Evolutionary conservation across 495 filamentous ascomycete genomes (phyloP).

Genomic region (Trichoderma gamsii): DNA sequence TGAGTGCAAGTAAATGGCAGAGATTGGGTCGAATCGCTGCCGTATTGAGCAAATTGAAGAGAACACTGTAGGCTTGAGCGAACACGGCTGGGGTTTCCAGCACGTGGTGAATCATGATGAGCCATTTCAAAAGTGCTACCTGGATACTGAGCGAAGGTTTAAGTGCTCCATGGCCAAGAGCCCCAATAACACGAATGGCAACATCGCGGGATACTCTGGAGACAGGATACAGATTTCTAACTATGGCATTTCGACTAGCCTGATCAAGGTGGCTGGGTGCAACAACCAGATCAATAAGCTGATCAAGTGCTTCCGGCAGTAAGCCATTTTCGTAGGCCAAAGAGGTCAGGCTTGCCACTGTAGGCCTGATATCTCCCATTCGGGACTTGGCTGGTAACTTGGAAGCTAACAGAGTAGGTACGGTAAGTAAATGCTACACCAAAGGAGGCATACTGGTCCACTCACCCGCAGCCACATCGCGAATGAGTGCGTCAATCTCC

Average conservation of each 20-base stretch:
- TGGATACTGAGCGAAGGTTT: slow-evolving; percentile 71
- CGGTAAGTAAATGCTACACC: neutral
- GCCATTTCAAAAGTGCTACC: slow-evolving; percentile 67
- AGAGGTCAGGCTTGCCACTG: slow-evolving; percentile 42
- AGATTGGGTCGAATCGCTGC: slow-evolving; percentile 60
- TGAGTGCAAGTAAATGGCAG: slow-evolving; percentile 76
- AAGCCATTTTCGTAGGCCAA: slow-evolving; percentile 64
- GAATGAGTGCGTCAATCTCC: slow-evolving; percentile 24
- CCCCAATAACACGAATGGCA: slow-evolving; percentile 63
- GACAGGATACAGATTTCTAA: slow-evolving; percentile 71
- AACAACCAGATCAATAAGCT: slow-evolving; percentile 62
- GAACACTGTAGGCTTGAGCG: slow-evolving; percentile 64
- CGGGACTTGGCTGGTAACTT: slow-evolving; percentile 46
- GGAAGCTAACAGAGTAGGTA: slow-evolving; percentile 21
- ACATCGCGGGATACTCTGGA: slow-evolving; percentile 53
- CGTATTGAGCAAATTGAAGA: slow-evolving; percentile 83
- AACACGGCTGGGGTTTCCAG: slow-evolving; percentile 60
- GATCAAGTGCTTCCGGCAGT: slow-evolving; percentile 49
- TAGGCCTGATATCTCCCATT: slow-evolving; percentile 34
- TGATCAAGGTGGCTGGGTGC: slow-evolving; percentile 67
- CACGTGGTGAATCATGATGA: slow-evolving; percentile 70
- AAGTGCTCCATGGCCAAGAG: slow-evolving; percentile 68
- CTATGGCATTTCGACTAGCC: slow-evolving; percentile 54
- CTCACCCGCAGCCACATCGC: slow-evolving; percentile 27
- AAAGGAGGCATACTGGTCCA: neutral